phyloP scores from a whole-genome alignment of 371 early-diverging fungal species.

The Mucor ambiguus region DNA sequence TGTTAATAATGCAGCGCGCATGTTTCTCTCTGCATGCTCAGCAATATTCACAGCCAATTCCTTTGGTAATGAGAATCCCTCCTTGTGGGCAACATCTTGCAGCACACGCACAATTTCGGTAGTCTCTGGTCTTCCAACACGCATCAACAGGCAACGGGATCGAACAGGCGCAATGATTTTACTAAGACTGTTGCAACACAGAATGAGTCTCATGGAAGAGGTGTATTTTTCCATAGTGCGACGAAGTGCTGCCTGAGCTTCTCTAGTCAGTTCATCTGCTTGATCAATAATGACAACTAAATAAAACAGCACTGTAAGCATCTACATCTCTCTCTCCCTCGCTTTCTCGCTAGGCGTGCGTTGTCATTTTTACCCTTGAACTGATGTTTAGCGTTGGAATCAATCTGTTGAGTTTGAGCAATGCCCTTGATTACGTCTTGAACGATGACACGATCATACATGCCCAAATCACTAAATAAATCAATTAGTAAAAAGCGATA shows the following conservation, averaged over 20 bases:
- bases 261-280: slow-evolving; percentile 91
- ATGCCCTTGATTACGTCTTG: slow-evolving; percentile 98
- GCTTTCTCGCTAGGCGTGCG: not conserved
- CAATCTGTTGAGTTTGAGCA: slow-evolving; percentile 98
- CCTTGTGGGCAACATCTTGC: slow-evolving; percentile 74
- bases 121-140: slow-evolving; percentile 84
- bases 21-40: slow-evolving; percentile 77
- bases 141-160: slow-evolving; percentile 92
- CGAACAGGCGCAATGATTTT: slow-evolving; percentile 97
- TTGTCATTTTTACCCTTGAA: slow-evolving; percentile 75
- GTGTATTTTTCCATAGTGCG: slow-evolving; percentile 99
- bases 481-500: not conserved
- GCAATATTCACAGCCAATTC: slow-evolving; percentile 71
- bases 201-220: slow-evolving; percentile 88
- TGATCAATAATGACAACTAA: slow-evolving; percentile 95
- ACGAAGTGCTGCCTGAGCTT: slow-evolving; percentile 98
- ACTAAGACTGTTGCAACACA: slow-evolving; percentile 90
- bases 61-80: slow-evolving; percentile 72
- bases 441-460: slow-evolving; percentile 94
- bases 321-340: too few species aligned
- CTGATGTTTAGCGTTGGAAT: slow-evolving; percentile 72
- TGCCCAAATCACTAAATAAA: slow-evolving; percentile 82
- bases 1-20: slow-evolving; percentile 88
- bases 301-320: not conserved
- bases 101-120: slow-evolving; percentile 73